A percentile compares a stretch with the other conserved stretches of the same genome.
Conservation (phyloP, 257 asterid genomes). For the Nicotiana attenuata region DNA sequence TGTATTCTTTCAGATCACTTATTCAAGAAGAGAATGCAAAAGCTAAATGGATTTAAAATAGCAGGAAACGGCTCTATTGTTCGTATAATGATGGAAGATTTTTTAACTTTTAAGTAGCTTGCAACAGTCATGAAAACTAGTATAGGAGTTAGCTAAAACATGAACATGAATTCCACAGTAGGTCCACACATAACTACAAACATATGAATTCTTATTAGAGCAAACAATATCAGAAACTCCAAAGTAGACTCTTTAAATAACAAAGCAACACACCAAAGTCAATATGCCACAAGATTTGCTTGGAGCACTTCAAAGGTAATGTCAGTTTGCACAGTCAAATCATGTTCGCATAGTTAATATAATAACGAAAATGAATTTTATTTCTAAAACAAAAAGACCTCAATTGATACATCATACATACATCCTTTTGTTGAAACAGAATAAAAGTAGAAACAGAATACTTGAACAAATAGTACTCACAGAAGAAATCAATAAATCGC, state of each 20-base stretch:
- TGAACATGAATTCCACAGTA: neutral
- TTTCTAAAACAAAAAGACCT: too few relatives aligned
- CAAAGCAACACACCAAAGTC: conserved; percentile 1
- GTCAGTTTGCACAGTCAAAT: too few relatives aligned
- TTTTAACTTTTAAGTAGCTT: neutral
- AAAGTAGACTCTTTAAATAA: neutral
- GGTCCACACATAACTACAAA: neutral
- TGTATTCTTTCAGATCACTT: too few relatives aligned
- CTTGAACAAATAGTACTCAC: too few relatives aligned
- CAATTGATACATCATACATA: too few relatives aligned
- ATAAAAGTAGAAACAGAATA: too few relatives aligned
- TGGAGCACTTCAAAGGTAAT: too few relatives aligned
- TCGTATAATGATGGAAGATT: neutral
- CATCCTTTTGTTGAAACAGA: too few relatives aligned
- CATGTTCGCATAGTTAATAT: too few relatives aligned
- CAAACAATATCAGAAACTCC: neutral
- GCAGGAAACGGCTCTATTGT: conserved; percentile 3
- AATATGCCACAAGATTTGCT: too few relatives aligned
- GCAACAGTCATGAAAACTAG: neutral
- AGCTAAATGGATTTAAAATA: neutral
- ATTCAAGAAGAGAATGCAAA: neutral
- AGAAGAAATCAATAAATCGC: too few relatives aligned
- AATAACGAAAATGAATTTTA: too few relatives aligned
- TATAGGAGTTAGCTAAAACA: neutral
- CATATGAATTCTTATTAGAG: neutral